Conservation (phyloP, 1,284 basidiomycete species). For the Chondrostereum purpureum region DNA sequence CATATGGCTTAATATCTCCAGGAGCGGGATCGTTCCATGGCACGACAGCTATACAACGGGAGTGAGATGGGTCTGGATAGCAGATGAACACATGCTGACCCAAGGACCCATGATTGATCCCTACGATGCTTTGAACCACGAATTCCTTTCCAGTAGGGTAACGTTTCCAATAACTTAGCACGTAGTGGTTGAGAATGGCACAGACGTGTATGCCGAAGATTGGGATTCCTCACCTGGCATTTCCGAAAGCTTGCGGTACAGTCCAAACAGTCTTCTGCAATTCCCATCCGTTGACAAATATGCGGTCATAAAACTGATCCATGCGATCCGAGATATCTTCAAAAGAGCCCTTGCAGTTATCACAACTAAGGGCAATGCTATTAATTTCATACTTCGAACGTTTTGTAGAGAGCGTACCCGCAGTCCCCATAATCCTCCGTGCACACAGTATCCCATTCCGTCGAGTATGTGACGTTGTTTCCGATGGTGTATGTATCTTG, state of each 20-base stretch:
- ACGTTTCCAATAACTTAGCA: slow-evolving; percentile 58
- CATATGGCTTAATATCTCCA: slow-evolving; percentile 49
- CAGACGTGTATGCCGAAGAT: not conserved
- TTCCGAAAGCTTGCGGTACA: slow-evolving; percentile 72
- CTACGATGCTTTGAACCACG: slow-evolving; percentile 55
- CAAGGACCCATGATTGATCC: slow-evolving; percentile 64
- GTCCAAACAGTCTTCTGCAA: slow-evolving; percentile 63
- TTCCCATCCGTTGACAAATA: slow-evolving; percentile 58
- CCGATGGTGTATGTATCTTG: slow-evolving; percentile 52
- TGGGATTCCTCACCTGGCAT: slow-evolving; percentile 38
- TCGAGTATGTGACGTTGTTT: slow-evolving; percentile 63
- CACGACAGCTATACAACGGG: slow-evolving; percentile 40
- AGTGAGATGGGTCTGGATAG: not conserved
- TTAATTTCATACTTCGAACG: not conserved
- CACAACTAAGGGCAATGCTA: slow-evolving; percentile 26
- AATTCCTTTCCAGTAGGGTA: slow-evolving; percentile 65
- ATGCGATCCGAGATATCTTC: slow-evolving; percentile 61
- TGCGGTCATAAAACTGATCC: slow-evolving; percentile 51
- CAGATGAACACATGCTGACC: slow-evolving; percentile 26
- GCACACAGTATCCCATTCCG: slow-evolving; percentile 31
- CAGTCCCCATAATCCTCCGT: slow-evolving; percentile 56
- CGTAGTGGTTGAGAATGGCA: not conserved
- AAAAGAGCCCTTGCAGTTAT: slow-evolving; percentile 46
- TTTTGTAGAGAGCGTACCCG: slow-evolving; percentile 50
- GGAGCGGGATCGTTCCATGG: slow-evolving; percentile 67